Conservation (phyloP, 1,284 basidiomycete genomes). For the Tylopilus sp. region DNA sequence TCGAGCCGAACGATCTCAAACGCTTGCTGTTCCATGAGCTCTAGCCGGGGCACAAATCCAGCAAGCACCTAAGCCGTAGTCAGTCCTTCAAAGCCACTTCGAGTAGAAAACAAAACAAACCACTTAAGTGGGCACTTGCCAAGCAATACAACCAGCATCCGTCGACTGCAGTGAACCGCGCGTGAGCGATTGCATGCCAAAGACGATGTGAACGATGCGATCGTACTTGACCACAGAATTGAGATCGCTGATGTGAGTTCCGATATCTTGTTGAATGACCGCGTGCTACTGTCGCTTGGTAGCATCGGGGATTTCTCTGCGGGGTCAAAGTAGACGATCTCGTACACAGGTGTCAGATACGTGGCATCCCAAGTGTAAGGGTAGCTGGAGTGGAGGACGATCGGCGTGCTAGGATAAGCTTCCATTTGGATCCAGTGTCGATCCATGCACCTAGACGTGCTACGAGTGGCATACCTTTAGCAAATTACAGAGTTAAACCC, state of each 20-base stretch:
- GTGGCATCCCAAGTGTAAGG: slow-evolving; percentile 73
- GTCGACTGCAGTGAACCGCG: too few species aligned
- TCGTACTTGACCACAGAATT: slow-evolving; percentile 72
- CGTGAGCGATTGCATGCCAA: neutral
- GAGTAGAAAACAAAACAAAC: too few species aligned
- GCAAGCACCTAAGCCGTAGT: too few species aligned
- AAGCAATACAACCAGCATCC: too few species aligned
- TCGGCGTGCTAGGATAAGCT: slow-evolving; percentile 51
- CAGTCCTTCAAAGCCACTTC: too few species aligned
- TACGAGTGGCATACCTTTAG: slow-evolving; percentile 40
- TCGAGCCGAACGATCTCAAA: too few species aligned
- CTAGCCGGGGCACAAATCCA: too few species aligned
- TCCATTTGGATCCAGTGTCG: too few species aligned
- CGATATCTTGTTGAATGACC: slow-evolving; percentile 55
- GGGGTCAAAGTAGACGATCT: slow-evolving; percentile 74
- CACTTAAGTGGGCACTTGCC: too few species aligned
- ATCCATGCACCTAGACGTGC: too few species aligned
- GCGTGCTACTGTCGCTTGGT: slow-evolving; percentile 58
- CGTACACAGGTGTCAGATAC: slow-evolving; percentile 64
- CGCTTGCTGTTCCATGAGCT: too few species aligned
- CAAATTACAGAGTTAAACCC: slow-evolving; percentile 73
- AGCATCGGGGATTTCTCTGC: slow-evolving; percentile 74
- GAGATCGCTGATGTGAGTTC: slow-evolving; percentile 73
- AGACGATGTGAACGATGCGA: slow-evolving; percentile 4
- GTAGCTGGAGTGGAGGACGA: slow-evolving; percentile 69